Percentiles rank a stretch among this genome's conserved stretches.
Conservation (phyloP, 805 yeast genomes). For the Kregervanrija pseudodelftensis region DNA sequence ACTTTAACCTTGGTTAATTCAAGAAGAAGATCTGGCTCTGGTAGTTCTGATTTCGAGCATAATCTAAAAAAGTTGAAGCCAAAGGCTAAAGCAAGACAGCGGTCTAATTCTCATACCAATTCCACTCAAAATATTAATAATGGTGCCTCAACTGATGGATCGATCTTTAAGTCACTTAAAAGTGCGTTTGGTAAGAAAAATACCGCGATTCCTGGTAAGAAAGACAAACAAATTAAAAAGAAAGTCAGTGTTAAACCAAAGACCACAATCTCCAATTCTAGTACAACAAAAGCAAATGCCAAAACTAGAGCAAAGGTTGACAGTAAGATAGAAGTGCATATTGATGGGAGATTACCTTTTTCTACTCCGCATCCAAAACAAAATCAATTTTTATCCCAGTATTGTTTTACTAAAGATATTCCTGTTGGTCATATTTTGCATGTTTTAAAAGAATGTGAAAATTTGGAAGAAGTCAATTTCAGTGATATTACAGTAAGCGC, state of each 20-base stretch:
- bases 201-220: too few relatives aligned
- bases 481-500: slow-evolving; percentile 53
- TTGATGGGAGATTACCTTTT: slow-evolving; percentile 22
- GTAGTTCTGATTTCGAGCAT: background rate
- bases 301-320: too few relatives aligned
- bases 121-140: background rate
- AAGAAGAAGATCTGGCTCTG: slow-evolving; percentile 2
- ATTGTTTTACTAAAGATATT: slow-evolving; percentile 62
- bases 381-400: slow-evolving; percentile 53
- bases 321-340: background rate
- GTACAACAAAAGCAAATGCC: background rate
- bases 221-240: too few relatives aligned
- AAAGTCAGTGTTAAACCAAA: too few relatives aligned
- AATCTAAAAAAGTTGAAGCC: too few relatives aligned
- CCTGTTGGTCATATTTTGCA: slow-evolving; percentile 76
- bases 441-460: slow-evolving; percentile 59
- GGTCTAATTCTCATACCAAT: background rate
- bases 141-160: background rate
- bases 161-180: slow-evolving; percentile 2
- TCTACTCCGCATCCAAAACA: slow-evolving; percentile 49
- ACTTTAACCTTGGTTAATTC: background rate
- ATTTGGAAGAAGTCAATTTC: slow-evolving; percentile 48
- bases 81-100: background rate
- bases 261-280: background rate
- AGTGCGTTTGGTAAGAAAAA: slow-evolving; percentile 3